A percentile compares a stretch with the other conserved stretches of the same genome.
These are phyloP conservation scores for Microdochium bolleyi DNA, from an alignment of 2,329 filamentous ascomycete species.

Conservation along the genomic window DNA sequence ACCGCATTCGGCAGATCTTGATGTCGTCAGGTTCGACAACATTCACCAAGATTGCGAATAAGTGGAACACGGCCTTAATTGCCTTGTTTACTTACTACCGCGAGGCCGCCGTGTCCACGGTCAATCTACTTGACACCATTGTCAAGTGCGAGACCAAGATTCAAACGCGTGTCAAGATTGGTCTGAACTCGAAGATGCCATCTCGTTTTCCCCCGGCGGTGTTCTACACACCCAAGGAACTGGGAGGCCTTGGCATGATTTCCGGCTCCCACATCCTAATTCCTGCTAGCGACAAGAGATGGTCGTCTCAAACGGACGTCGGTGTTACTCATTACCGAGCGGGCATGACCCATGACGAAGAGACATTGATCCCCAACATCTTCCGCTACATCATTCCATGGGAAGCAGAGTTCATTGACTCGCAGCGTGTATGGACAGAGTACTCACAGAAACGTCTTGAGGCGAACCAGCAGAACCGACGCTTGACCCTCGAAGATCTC, in stretches of 20 bases:
- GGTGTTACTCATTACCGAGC: constrained; percentile 95
- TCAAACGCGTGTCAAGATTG: constrained; percentile 97
- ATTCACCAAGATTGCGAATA: constrained; percentile 99
- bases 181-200: constrained; percentile 98
- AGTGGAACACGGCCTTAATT: constrained; percentile 98
- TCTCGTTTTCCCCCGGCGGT: constrained; percentile 96
- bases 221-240: constrained; percentile 97
- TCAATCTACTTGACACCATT: constrained; percentile 89
- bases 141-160: constrained; percentile 99
- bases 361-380: constrained; percentile 96
- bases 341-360: constrained; percentile 97
- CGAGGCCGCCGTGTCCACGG: constrained; percentile 92
- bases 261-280: constrained; percentile 97
- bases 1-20: constrained; percentile 93
- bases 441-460: constrained; percentile 97
- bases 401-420: constrained; percentile 99
- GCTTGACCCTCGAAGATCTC: constrained; percentile 88
- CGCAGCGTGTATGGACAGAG: constrained; percentile 97
- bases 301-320: constrained; percentile 96
- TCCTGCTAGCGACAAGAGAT: constrained; percentile 93
- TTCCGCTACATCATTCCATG: constrained; percentile 99
- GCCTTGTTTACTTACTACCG: constrained; percentile 98
- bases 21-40: constrained; percentile 99
- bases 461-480: constrained; percentile 93
- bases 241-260: constrained; percentile 97